Base-by-base conservation (phyloP, 108 stramenopile species). In the Tribonema minus region DNA sequence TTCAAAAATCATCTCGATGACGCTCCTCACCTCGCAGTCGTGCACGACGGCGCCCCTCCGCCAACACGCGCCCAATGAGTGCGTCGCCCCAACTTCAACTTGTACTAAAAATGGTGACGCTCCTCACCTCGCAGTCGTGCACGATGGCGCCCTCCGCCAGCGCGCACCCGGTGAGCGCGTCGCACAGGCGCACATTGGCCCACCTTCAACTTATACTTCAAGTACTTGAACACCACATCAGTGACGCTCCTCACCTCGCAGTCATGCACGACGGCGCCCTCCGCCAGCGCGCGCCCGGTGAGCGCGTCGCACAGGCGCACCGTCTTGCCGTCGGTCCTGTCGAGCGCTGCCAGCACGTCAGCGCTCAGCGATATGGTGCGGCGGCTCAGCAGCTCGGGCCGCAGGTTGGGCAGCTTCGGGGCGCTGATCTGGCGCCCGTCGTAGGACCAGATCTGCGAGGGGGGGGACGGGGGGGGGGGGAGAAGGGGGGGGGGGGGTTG, bases 151-250 rank as follows among this genome's bases (percentile, higher is more conserved):
- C 72, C 26, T 67, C 35, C 9, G 67, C 60, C 34, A 86, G 20
- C 12, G 83, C 58, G 12, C 84, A 65, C n/a, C 87, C 87, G 7
- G 80, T 80, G 30, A 12, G 0, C 1, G 68, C 71, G 58, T 90
- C 89, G 61, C 87, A 84, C 37, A 86, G 41, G 3, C 84, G 82
- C n/a, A n/a, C n/a, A n/a, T n/a, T n/a, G n/a, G n/a, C n/a, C n/a
- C n/a, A n/a, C n/a, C n/a, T n/a, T n/a, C n/a, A n/a, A n/a, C n/a
- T n/a, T n/a, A n/a, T n/a, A n/a, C n/a, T n/a, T n/a, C n/a, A n/a
- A n/a, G n/a, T n/a, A n/a, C n/a, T n/a, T n/a, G n/a, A n/a, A n/a
- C n/a, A n/a, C n/a, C n/a, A n/a, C n/a, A n/a, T n/a, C n/a, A n/a
- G n/a, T n/a, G n/a, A n/a, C n/a, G n/a, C n/a, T 64, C 40, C 60